A percentile compares a stretch with the other conserved stretches of the same genome.
phyloP scores from a whole-genome alignment of 2,329 filamentous ascomycete species.

The Sporothrix pseudoabietina region DNA sequence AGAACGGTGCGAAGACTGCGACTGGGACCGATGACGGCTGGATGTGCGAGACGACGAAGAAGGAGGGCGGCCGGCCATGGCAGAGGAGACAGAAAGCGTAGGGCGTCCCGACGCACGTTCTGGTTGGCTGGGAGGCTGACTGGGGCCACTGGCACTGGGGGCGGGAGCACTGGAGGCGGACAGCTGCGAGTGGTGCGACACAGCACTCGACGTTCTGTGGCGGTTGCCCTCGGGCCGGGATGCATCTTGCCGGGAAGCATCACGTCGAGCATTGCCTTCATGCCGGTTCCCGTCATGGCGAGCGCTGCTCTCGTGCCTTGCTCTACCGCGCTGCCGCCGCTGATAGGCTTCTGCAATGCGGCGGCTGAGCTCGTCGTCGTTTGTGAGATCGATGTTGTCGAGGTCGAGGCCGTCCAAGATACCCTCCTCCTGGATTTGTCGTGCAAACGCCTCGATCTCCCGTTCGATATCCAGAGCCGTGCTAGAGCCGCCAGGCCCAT shows the following conservation, averaged over 20 bases:
- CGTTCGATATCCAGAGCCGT: conserved; percentile 69
- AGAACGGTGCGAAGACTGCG: conserved; percentile 44
- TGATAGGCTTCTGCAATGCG: conserved; percentile 88
- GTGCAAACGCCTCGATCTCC: conserved; percentile 86
- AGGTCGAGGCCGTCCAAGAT: conserved; percentile 85
- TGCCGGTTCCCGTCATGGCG: conserved; percentile 46
- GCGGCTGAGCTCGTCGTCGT: conserved; percentile 88
- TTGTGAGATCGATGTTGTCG: conserved; percentile 78
- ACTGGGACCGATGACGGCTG: conserved; percentile 45
- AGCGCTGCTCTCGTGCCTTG: conserved; percentile 47
- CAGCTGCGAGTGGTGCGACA: conserved; percentile 26
- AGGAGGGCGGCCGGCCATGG: conserved; percentile 32
- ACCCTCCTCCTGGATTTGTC: conserved; percentile 67
- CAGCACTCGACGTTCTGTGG: conserved; percentile 20
- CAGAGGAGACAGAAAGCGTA: conserved; percentile 22
- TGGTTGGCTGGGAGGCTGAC: background rate
- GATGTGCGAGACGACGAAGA: conserved; percentile 38
- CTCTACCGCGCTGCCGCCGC: conserved; percentile 67
- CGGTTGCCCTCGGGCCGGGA: background rate
- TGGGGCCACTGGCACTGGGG: background rate
- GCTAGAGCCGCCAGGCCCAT: background rate
- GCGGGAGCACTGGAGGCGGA: conserved; percentile 1
- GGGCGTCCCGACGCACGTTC: conserved; percentile 12
- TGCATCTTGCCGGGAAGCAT: conserved; percentile 42
- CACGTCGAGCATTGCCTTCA: conserved; percentile 41